Base-by-base conservation (phyloP, 345 rosid species). In the Pistacia integerrima region DNA sequence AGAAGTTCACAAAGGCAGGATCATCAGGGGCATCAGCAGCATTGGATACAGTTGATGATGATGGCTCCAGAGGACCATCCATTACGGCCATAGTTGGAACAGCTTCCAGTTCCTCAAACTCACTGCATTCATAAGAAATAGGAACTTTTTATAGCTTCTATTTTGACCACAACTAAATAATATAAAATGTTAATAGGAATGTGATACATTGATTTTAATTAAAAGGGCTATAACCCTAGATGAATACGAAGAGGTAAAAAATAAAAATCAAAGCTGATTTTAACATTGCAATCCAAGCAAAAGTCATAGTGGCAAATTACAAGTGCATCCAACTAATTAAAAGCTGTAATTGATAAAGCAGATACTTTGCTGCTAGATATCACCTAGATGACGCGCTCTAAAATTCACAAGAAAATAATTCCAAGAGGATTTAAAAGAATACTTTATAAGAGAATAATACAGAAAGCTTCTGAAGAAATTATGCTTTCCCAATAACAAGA, bases 61-160 rank as follows among this genome's bases (percentile, higher is more conserved):
- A 69, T 57, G 94, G 97, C 78, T 95, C 99, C 83, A 91, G 82
- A 63, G 97, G 97, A 77, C 97, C 97, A 56, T 92, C 98, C 86
- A 95, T 90, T 74, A 90, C 87, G 66, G 93, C 93, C 97, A 95
- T 90, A 66, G 91, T 87, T 73, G 99, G 94, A 74, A 88, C 90
- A 74, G 92, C 93, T 84, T 95, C 99, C 76, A 95, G 84, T 79
- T 93, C 99, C 88, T 95, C 98, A 92, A 88, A 92, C 86, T 93
- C 98, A 75, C 97, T 93, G 83, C 80, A 81, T 73, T 66, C 64
- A 60, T 54, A 54, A 68, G 77, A 28, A 67, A 69, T 56, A 33
- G 44, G 17, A 35, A 62, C 16, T 67, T 17, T 10, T 17, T 10
- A 25, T 55, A 14, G 66, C 28, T 71, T 25, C 38, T 64, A 75